Evolutionary conservation across 2,329 filamentous ascomycete species (phyloP), one percentile per base, ranked within the genome.

Genomic region (Colletotrichum simmondsii): DNA sequence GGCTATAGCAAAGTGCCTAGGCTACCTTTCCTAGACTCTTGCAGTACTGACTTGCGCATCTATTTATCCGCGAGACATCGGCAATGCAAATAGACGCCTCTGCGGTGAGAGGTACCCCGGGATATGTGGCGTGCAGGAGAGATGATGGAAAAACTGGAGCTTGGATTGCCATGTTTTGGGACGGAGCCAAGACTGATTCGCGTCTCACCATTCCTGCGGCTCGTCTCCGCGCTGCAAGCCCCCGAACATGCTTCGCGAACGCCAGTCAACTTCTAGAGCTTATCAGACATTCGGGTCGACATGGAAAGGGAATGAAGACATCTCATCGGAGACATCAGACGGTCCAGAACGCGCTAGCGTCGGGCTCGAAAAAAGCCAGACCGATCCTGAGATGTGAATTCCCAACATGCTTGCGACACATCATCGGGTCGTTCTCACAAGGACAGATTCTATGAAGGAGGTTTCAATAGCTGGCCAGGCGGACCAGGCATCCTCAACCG

Each of bases 161-260:
- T 28, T 65, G 56, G 54, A 57, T 61, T 60, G 42, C 70, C 70
- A 70, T 57, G 66, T 56, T 49, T 72, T 54, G 70, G 66, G 56
- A 61, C 49, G 54, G 35, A 61, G 66, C 70, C 66, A 72, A 70
- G 70, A 61, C 60, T 60, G 42, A 8, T 60, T 30, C 22, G 37
- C 65, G 70, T 72, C 70, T 72, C 70, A 72, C 70, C 70, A 72
- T 72, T 70, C 56, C 59, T 8, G 68, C 66, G 60, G 65, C 59
- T 69, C 42, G 58, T 64, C 58, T 72, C 70, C 65, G 70, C 69
- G 53, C 59, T 59, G 59, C 65, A 68, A 35, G 70, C 59, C 65
- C 59, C 56, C 59, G 65, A 72, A 72, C 69, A 72, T 63, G 58
- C 65, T 68, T 72, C 69, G 53, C 59, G 70, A 72, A 72, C 65